A percentile compares a stretch with the other conserved stretches of the same genome.
Evolutionary conservation across 768 basidiomycete species (phyloP).

Genomic region (Calocera viscosa): DNA sequence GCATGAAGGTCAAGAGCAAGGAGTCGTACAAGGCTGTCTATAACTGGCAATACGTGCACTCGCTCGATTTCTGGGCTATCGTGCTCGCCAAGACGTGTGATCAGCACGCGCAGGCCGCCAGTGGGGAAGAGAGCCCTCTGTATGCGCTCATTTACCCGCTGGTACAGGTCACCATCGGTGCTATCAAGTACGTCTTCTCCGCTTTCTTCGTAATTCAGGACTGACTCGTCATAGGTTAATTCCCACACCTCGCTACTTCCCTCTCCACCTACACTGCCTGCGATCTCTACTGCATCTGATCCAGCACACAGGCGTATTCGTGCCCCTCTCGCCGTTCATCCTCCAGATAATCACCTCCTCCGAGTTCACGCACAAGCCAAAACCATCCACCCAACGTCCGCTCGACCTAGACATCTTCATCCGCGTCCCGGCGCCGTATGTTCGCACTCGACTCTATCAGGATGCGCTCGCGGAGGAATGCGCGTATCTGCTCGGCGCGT

Average conservation of each 20-base stretch:
- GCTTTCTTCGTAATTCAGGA: background rate
- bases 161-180: slow-evolving; percentile 86
- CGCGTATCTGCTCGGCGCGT: slow-evolving; percentile 64
- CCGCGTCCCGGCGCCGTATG: slow-evolving; percentile 76
- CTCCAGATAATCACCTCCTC: slow-evolving; percentile 73
- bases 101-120: slow-evolving; percentile 39
- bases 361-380: slow-evolving; percentile 55
- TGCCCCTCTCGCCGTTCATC: slow-evolving; percentile 77
- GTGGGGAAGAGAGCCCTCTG: slow-evolving; percentile 57
- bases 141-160: slow-evolving; percentile 87
- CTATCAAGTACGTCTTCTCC: slow-evolving; percentile 58
- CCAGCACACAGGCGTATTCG: slow-evolving; percentile 69
- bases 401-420: slow-evolving; percentile 81
- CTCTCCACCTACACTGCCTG: slow-evolving; percentile 84
- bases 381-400: slow-evolving; percentile 73
- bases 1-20: slow-evolving; percentile 82
- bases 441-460: slow-evolving; percentile 72
- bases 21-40: slow-evolving; percentile 91
- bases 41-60: slow-evolving; percentile 97
- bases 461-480: slow-evolving; percentile 78
- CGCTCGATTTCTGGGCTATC: slow-evolving; percentile 89
- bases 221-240: slow-evolving; percentile 48
- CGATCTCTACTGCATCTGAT: slow-evolving; percentile 80
- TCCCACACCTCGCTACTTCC: slow-evolving; percentile 81
- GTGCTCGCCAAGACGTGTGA: slow-evolving; percentile 76